Evolutionary conservation across 2,329 filamentous ascomycete species (phyloP), one percentile per base, ranked within the genome.

Genomic region (Fusarium odoratissimum): DNA sequence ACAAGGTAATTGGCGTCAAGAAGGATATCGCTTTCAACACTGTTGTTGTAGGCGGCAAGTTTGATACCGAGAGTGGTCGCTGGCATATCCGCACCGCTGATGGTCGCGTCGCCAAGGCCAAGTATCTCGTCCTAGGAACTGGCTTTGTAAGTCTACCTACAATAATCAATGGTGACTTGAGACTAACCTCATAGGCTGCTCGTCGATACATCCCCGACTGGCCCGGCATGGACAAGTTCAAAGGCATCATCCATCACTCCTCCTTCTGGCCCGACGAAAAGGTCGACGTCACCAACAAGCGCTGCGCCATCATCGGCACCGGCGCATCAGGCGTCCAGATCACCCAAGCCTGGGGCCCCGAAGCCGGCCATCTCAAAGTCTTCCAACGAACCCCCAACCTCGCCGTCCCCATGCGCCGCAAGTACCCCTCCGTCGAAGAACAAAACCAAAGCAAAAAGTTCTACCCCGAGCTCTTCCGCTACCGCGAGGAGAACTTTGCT

Each of bases 311-410:
- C 62, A 88, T 92, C 38, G 91, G 91, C 17, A 92, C 90, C 0
- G 91, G 91, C 3, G 88, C 90, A 0, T 89, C 89, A 0, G 91
- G 90, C 2, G 86, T 92, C 3, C 91, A 92, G 73, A 87, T 91
- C 46, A 85, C 87, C 1, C 91, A 93, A 71, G 89, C 89, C 59
- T 88, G 87, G 79, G 88, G 86, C 4, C 86, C 86, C 5, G 77
- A 84, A 17, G 89, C 86, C 1, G 84, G 82, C 10, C 80, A 86
- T 3, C 71, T 93, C 30, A 85, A 81, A 6, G 88, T 93, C 40
- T 92, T 92, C 78, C 90, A 92, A 74, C 86, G 91, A 16, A 92
- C 90, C 2, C 91, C 91, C 0, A 93, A 92, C 65, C 82, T 91
- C 11, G 89, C 89, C 0, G 74, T 92, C 1, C 90, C 90, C 0